These are phyloP conservation scores for Penicillium hesseltinei DNA, from an alignment of 2,329 filamentous ascomycete genomes.

Conservation along the genomic window DNA sequence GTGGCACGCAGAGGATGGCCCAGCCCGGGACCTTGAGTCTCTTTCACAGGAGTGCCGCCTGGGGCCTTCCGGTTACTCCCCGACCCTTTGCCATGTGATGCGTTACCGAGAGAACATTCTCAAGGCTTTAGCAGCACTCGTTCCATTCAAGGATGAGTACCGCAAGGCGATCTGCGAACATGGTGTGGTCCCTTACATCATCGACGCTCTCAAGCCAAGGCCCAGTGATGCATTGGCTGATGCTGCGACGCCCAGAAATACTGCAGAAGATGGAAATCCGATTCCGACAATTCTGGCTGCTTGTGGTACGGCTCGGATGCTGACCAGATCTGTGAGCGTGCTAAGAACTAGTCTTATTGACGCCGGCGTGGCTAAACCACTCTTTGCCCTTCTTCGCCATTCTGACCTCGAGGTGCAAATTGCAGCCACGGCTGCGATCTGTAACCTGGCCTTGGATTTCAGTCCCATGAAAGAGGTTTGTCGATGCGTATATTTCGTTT, in stretches of 20 bases:
- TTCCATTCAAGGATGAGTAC: conserved; percentile 78
- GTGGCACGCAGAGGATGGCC: conserved; percentile 51
- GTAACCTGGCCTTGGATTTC: conserved; percentile 82
- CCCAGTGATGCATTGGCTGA: conserved; percentile 31
- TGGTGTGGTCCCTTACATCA: conserved; percentile 76
- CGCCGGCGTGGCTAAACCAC: conserved; percentile 72
- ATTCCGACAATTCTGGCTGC: conserved; percentile 77
- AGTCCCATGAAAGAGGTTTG: conserved; percentile 86
- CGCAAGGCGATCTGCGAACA: conserved; percentile 78
- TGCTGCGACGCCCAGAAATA: conserved; percentile 31
- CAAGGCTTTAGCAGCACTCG: conserved; percentile 76
- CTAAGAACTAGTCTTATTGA: conserved; percentile 85
- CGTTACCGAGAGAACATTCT: conserved; percentile 73
- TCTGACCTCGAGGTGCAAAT: conserved; percentile 76
- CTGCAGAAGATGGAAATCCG: conserved; percentile 70
- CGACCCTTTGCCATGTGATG: conserved; percentile 66
- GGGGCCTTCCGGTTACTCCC: conserved; percentile 61
- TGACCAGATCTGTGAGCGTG: conserved; percentile 81
- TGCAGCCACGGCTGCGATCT: conserved; percentile 78
- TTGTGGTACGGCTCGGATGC: conserved; percentile 74
- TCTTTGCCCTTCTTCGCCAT: conserved; percentile 73
- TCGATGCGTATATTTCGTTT: conserved; percentile 16
- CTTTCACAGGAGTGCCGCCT: conserved; percentile 48
- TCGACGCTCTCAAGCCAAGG: conserved; percentile 72
- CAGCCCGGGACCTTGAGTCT: conserved; percentile 20